phyloP scores from a whole-genome alignment of 805 yeast species.

The Peterozyma xylosa region DNA sequence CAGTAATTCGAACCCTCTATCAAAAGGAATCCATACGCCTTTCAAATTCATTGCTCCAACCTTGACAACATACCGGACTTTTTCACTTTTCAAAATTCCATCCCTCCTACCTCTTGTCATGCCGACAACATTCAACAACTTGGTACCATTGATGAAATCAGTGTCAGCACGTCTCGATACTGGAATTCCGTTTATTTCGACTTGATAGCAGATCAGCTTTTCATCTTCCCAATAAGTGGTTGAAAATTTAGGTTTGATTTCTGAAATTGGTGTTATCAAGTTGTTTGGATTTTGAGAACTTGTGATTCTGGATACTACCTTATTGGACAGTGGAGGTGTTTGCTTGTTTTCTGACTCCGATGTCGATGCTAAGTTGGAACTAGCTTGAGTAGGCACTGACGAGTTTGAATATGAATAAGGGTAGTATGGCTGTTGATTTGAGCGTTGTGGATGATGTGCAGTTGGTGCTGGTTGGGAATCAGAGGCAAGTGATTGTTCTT shows the following conservation, averaged over 20 bases:
- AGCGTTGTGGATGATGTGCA: too few species aligned
- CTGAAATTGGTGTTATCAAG: too few species aligned
- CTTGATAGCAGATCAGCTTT: conserved; percentile 64
- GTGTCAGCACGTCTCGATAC: conserved; percentile 67
- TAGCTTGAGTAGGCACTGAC: too few species aligned
- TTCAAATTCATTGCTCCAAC: conserved; percentile 74
- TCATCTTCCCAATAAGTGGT: conserved; percentile 77
- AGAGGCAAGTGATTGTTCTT: too few species aligned
- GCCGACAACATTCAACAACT: conserved; percentile 59
- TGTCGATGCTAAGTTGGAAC: too few species aligned
- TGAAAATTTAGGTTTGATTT: conserved; percentile 50
- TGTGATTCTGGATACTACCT: too few species aligned
- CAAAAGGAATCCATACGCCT: conserved; percentile 75
- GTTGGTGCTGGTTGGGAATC: too few species aligned
- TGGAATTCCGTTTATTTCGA: conserved; percentile 59
- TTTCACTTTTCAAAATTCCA: conserved; percentile 61
- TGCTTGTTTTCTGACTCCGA: too few species aligned
- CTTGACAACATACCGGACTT: conserved; percentile 61
- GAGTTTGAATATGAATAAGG: too few species aligned
- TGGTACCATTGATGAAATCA: conserved; percentile 68
- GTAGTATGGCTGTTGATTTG: too few species aligned
- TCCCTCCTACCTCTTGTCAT: conserved; percentile 72
- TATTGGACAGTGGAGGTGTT: too few species aligned
- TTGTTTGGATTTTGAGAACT: too few species aligned
- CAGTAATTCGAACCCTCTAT: conserved; percentile 61